Evolutionary conservation across 1,284 basidiomycete species (phyloP).

Genomic region (Ceratobasidium sp.): DNA sequence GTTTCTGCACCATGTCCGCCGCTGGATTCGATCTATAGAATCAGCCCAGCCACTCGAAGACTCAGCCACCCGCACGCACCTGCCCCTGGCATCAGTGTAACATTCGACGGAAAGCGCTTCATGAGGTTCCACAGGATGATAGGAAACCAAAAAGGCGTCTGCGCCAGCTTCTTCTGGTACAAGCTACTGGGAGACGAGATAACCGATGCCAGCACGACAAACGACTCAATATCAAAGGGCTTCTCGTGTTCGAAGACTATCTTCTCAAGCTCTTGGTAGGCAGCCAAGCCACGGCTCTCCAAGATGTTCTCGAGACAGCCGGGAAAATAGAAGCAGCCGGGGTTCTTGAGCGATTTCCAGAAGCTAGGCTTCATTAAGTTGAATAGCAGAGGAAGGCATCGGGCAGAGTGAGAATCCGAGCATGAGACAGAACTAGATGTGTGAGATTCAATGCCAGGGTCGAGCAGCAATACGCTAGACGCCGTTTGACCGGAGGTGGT

Average conservation of each 20-base stretch:
- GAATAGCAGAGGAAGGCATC: neutral
- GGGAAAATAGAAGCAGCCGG: neutral
- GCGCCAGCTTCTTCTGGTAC: neutral
- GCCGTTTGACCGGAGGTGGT: too few species aligned
- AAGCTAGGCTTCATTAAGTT: neutral
- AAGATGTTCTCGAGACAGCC: neutral
- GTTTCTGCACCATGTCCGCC: too few species aligned
- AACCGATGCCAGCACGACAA: neutral
- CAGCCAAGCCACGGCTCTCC: neutral
- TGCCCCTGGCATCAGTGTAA: too few species aligned
- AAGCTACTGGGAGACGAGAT: neutral
- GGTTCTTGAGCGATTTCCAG: slow-evolving; percentile 4
- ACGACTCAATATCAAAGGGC: neutral
- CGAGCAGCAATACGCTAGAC: too few species aligned
- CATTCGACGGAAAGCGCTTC: neutral
- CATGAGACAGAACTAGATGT: too few species aligned
- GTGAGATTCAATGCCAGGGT: neutral
- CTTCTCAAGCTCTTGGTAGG: neutral
- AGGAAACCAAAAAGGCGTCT: neutral
- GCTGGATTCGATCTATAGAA: too few species aligned
- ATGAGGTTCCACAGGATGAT: neutral
- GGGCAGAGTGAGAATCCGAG: neutral
- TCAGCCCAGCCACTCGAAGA: too few species aligned
- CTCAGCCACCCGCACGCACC: too few species aligned
- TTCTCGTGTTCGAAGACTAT: neutral